A percentile compares a stretch with the other conserved stretches of the same genome.
These are phyloP conservation scores for Rubus parviflorus DNA, from an alignment of 306 rosid species.

Conservation along the genomic window DNA sequence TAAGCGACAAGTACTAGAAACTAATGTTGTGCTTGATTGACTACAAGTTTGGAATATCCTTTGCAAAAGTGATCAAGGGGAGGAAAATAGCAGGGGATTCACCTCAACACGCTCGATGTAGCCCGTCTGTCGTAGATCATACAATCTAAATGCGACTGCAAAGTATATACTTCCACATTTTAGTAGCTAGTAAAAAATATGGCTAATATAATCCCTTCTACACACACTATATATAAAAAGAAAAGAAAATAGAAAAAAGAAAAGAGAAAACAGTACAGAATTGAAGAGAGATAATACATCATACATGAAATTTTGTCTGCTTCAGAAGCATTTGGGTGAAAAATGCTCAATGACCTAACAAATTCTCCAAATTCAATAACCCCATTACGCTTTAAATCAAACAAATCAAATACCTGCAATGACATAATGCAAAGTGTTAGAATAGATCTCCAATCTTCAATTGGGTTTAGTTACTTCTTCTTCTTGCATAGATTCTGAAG, in stretches of 20 bases:
- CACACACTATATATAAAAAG: neutral
- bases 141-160: slow-evolving; percentile 75
- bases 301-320: slow-evolving; percentile 64
- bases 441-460: neutral
- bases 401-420: slow-evolving; percentile 69
- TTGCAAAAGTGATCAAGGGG: neutral
- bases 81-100: slow-evolving; percentile 4
- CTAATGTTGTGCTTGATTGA: neutral
- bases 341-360: slow-evolving; percentile 70
- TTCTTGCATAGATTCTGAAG: neutral
- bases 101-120: slow-evolving; percentile 59
- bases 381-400: slow-evolving; percentile 66
- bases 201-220: neutral
- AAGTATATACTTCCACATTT: slow-evolving; percentile 13
- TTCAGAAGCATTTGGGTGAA: slow-evolving; percentile 62
- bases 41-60: neutral
- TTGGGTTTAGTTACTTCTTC: neutral
- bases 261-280: neutral
- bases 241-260: neutral
- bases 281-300: slow-evolving; percentile 9
- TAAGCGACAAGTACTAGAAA: neutral
- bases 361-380: slow-evolving; percentile 75
- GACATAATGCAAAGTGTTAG: neutral
- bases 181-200: neutral
- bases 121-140: slow-evolving; percentile 64